Evolutionary conservation across 2,329 filamentous ascomycete genomes (phyloP), one percentile per base, ranked within the genome.

Genomic region (Venturia oleaginea): DNA sequence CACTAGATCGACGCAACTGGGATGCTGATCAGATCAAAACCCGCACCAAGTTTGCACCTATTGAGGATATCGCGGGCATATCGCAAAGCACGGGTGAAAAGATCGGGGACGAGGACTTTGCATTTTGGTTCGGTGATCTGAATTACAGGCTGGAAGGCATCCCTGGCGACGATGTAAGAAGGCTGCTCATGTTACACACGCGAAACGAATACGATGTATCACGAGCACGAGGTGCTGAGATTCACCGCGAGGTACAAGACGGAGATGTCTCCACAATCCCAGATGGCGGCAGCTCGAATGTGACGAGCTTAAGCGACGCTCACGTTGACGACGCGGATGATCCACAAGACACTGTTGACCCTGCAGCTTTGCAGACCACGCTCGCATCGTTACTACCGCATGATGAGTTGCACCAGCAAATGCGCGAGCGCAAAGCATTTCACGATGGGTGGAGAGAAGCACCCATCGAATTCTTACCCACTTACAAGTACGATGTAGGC

Each of bases 401-500:
- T 70, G 94, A 99, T 70, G 92, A 99, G 74, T 82, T 99, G 4
- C 83, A 80, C 4, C 83, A 86, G 65, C 84, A 91, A 66, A 92
- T 96, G 69, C 85, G 83, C 68, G 78, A 85, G 46, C 83, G 85
- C n/a, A 94, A 89, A 72, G 86, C 87, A 0, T 96, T 99, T 67
- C 85, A 96, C 66, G 90, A 96, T 67, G 93, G 92, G 0, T 99
- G 94, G 92, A 83, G 84, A 61, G 94, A 99, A 79, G 94, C 92
- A 0, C 81, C 86, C 0, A 92, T 99, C 64, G 85, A 85, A 0
- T 99, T 99, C 71, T 74, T 97, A 19, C 94, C 94, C 1, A 95
- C 94, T 0, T 99, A 99, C 76, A 99, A 99, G 75, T 99, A 99
- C 70, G 95, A 99, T 71, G 82, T 96, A 34, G 94, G 94, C n/a